These are phyloP conservation scores for Avena eriantha DNA, from an alignment of 176 grass and related monocot species.

Conservation along the genomic window DNA sequence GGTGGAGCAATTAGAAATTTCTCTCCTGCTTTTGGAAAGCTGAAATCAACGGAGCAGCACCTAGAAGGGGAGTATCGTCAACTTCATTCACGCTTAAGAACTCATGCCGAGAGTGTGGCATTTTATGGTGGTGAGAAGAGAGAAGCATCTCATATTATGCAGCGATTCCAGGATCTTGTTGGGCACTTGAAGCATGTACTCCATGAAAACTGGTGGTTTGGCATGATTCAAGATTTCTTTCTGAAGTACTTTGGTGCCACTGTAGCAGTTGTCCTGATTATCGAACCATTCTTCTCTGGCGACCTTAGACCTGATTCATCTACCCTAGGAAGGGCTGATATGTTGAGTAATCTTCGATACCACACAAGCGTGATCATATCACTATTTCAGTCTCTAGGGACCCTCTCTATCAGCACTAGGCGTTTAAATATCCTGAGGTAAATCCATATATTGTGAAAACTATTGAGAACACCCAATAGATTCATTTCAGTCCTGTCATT, in stretches of 20 bases:
- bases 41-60: constrained; percentile 95
- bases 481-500: constrained; percentile 13
- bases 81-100: constrained; percentile 92
- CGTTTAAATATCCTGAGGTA: constrained; percentile 97
- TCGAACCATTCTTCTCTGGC: constrained; percentile 96
- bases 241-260: constrained; percentile 98
- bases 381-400: constrained; percentile 93
- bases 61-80: constrained; percentile 98
- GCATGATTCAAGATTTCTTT: constrained; percentile 99
- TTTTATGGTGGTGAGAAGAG: constrained; percentile 96
- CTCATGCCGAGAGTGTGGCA: constrained; percentile 97
- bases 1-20: constrained; percentile 89
- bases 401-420: constrained; percentile 89
- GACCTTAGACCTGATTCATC: constrained; percentile 93
- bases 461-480: not conserved
- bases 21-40: constrained; percentile 92
- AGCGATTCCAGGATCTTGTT: constrained; percentile 80
- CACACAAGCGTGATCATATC: constrained; percentile 98
- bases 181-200: constrained; percentile 82
- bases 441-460: constrained; percentile 28
- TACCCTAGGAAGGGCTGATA: constrained; percentile 94
- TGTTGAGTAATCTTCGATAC: constrained; percentile 98
- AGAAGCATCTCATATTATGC: constrained; percentile 86
- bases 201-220: constrained; percentile 99
- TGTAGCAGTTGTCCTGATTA: constrained; percentile 94